phyloP scores from a whole-genome alignment of 768 basidiomycete species.

The Lactarius sp. region DNA sequence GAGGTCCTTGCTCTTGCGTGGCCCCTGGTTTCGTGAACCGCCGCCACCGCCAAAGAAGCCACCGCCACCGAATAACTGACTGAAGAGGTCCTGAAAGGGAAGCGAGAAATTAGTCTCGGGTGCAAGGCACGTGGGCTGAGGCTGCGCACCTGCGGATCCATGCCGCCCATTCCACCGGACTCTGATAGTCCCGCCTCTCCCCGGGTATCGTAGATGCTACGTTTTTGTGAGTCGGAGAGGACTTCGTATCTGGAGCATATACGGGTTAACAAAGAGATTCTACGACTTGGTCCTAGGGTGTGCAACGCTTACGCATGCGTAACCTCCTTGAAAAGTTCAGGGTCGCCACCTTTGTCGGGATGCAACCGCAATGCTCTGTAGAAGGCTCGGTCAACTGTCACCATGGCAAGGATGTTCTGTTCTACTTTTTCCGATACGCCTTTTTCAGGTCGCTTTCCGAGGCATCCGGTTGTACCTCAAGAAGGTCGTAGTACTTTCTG shows the following conservation, averaged over 20 bases:
- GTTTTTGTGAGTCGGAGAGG: constrained; percentile 81
- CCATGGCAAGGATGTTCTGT: constrained; percentile 1
- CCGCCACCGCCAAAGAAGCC: constrained; percentile 70
- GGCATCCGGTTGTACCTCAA: constrained; percentile 76
- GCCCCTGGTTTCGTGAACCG: constrained; percentile 51
- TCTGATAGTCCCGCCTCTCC: constrained; percentile 90
- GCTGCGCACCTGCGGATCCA: constrained; percentile 83
- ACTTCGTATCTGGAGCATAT: constrained; percentile 73
- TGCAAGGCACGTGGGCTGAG: neutral
- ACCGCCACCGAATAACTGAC: constrained; percentile 86
- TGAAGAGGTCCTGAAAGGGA: constrained; percentile 76
- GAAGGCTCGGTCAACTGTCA: constrained; percentile 2
- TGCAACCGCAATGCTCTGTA: constrained; percentile 76
- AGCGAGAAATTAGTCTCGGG: neutral
- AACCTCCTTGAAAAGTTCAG: constrained; percentile 95
- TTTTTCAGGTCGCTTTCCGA: constrained; percentile 88
- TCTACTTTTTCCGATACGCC: constrained; percentile 89
- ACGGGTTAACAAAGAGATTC: constrained; percentile 15
- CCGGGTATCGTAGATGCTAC: constrained; percentile 77
- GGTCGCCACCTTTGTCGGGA: constrained; percentile 94
- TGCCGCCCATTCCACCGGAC: constrained; percentile 86
- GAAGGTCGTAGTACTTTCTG: constrained; percentile 90
- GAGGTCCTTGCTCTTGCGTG: constrained; percentile 95
- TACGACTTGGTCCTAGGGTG: constrained; percentile 11
- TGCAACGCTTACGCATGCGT: constrained; percentile 78